These are phyloP conservation scores for Fusarium sp. DNA, from an alignment of 2,329 filamentous ascomycete genomes.

Conservation along the genomic window DNA sequence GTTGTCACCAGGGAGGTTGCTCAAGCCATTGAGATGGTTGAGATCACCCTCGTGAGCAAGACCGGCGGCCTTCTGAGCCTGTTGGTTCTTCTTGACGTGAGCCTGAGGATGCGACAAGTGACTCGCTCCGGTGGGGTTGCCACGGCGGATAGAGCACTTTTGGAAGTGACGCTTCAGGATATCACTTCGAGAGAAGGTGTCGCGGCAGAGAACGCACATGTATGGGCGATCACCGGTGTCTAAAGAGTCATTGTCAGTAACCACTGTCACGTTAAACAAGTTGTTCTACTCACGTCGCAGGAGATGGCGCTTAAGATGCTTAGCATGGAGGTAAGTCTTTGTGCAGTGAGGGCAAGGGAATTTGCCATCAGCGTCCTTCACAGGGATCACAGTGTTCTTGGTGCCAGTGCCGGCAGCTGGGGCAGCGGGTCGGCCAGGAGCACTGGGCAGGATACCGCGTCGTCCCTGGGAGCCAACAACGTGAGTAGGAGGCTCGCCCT, in stretches of 20 bases:
- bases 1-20: slow-evolving; percentile 67
- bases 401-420: slow-evolving; percentile 74
- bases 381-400: slow-evolving; percentile 86
- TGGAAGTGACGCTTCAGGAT: slow-evolving; percentile 99
- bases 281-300: slow-evolving; percentile 82
- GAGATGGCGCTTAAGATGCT: slow-evolving; percentile 96
- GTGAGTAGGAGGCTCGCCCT: slow-evolving; percentile 79
- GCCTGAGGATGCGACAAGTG: slow-evolving; percentile 94
- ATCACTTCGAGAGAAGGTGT: slow-evolving; percentile 97
- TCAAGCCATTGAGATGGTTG: slow-evolving; percentile 70
- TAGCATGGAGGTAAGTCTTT: slow-evolving; percentile 96
- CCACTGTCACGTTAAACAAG: slow-evolving; percentile 42
- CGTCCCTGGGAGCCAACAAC: slow-evolving; percentile 95
- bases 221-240: slow-evolving; percentile 98
- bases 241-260: slow-evolving; percentile 55
- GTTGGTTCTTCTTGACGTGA: slow-evolving; percentile 82
- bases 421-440: slow-evolving; percentile 84
- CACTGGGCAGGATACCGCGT: slow-evolving; percentile 89
- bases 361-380: slow-evolving; percentile 97
- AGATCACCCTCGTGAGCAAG: slow-evolving; percentile 65
- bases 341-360: slow-evolving; percentile 98
- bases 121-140: slow-evolving; percentile 93
- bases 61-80: slow-evolving; percentile 66
- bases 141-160: slow-evolving; percentile 96
- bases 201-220: slow-evolving; percentile 97